Base-by-base conservation (phyloP, 768 basidiomycete species). In the Pisolithus orientalis region DNA sequence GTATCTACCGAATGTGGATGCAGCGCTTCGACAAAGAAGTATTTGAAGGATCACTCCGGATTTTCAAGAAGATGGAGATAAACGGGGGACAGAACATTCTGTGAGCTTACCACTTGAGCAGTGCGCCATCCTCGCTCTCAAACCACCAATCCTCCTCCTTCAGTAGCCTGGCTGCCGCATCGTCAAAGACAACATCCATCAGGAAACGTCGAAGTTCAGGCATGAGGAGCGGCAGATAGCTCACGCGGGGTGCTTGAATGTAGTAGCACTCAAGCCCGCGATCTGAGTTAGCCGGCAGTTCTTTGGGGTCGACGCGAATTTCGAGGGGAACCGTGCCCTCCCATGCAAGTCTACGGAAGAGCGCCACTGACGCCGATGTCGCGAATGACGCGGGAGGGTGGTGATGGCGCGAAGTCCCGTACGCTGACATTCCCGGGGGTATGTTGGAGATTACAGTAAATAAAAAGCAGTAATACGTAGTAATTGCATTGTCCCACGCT, bases 91-190 rank as follows among this genome's bases (percentile, higher is more conserved):
- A 34, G 13, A 34, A 34, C 13, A 34, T 13, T 34, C 5, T 11
- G 14, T 11, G 43, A 51, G 31, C 82, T 56, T 52, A 95, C 95
- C 95, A 97, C 72, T 93, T 91, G 60, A 94, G 76, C 46, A 89
- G 64, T 6, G 77, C 80, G 29, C 90, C 90, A 58, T 84, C 87
- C 49, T 89, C 87, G 56, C 84, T 87, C 70, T 96, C 93, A 67
- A 99, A 96, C 96, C 95, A 98, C 90, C 95, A 93, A 49, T 94
- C 89, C 52, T 90, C 88, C 58, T 94, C 90, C 63, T 87, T 88
- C 54, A 94, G 70, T 9, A 76, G 61, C 54, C 84, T 84, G 5
- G 83, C 83, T 29, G 86, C 84, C 34, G 80, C 77, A 61, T 95
- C 93, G 63, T 96, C 92, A 62, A 97, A 86, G 11, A 94, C 90